Evolutionary conservation across 2,329 filamentous ascomycete genomes (phyloP).

Genomic region (Parafenestella ontariensis): DNA sequence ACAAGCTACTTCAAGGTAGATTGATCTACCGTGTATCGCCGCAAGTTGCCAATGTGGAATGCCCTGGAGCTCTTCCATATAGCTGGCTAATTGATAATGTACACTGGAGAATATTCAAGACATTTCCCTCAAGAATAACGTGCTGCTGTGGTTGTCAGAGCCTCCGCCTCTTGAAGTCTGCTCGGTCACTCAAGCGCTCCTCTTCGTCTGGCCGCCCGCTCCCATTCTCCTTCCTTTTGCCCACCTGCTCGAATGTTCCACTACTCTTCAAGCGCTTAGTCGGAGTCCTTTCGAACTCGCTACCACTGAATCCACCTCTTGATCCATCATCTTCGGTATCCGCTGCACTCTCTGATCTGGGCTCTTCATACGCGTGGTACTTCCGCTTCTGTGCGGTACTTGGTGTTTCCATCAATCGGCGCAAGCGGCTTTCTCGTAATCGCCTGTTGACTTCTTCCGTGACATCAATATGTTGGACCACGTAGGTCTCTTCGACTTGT

Average conservation of each 20-base stretch:
- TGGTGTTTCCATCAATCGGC: constrained; percentile 41
- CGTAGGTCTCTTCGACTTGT: constrained; percentile 21
- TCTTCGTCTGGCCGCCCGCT: constrained; percentile 1
- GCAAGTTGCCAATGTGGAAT: background rate
- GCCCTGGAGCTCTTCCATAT: background rate
- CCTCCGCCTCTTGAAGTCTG: constrained; percentile 26
- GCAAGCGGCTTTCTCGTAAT: constrained; percentile 37
- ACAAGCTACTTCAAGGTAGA: background rate
- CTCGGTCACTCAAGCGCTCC: constrained; percentile 13
- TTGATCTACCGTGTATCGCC: background rate
- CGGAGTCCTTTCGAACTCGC: constrained; percentile 26
- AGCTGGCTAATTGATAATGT: background rate
- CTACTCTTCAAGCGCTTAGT: constrained; percentile 36
- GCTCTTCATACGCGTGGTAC: constrained; percentile 33
- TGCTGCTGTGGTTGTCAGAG: background rate
- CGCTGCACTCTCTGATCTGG: constrained; percentile 21
- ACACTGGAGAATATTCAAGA: background rate
- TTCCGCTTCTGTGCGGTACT: constrained; percentile 46
- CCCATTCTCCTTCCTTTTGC: constrained; percentile 29
- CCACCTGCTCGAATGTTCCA: constrained; percentile 29
- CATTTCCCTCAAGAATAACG: background rate
- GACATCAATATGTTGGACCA: constrained; percentile 39
- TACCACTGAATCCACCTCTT: constrained; percentile 10
- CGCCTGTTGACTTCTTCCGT: constrained; percentile 44
- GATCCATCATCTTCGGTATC: constrained; percentile 22